Percentiles rank a stretch among this genome's conserved stretches.
Conservation (phyloP, 345 rosid species). For the Eucalyptus camaldulensis region DNA sequence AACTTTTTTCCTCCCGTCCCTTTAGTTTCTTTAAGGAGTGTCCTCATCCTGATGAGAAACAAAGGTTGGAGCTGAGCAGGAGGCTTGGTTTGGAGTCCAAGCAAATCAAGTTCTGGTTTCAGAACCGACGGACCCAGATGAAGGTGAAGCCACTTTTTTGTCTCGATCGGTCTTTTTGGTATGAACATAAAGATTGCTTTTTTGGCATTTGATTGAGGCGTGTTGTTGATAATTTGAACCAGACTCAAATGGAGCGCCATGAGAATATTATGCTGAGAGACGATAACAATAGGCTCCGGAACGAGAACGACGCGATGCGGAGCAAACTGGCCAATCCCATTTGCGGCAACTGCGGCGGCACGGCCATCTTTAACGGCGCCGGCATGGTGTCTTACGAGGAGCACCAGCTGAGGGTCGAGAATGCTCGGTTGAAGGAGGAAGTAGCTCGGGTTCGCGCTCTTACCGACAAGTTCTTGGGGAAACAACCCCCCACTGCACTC, state of each 20-base stretch:
- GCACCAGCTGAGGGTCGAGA: conserved; percentile 49
- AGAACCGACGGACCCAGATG: conserved; percentile 70
- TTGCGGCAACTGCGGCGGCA: conserved; percentile 64
- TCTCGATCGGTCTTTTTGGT: not conserved
- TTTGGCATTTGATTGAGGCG: not conserved
- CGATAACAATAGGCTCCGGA: conserved; percentile 57
- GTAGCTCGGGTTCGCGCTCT: conserved; percentile 24
- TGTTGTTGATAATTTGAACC: not conserved
- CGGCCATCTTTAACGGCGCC: conserved; percentile 19
- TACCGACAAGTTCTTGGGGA: conserved; percentile 45
- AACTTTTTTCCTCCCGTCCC: not conserved
- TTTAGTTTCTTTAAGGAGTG: conserved; percentile 44
- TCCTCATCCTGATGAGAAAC: conserved; percentile 72
- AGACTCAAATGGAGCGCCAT: conserved; percentile 73
- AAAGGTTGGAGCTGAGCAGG: conserved; percentile 39
- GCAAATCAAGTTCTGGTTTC: conserved; percentile 84
- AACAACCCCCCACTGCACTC: conserved; percentile 19
- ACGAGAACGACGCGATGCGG: conserved; percentile 43
- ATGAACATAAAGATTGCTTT: not conserved
- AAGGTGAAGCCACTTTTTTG: conserved; percentile 27
- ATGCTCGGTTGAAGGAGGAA: conserved; percentile 55
- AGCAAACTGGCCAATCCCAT: conserved; percentile 29
- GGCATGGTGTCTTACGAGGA: conserved; percentile 16
- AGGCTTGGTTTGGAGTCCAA: conserved; percentile 37
- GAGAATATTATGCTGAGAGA: conserved; percentile 47